Percentiles rank a stretch among this genome's conserved stretches.
These are phyloP conservation scores for Cardiospermum halicacabum DNA, from an alignment of 345 rosid species.

Conservation along the genomic window DNA sequence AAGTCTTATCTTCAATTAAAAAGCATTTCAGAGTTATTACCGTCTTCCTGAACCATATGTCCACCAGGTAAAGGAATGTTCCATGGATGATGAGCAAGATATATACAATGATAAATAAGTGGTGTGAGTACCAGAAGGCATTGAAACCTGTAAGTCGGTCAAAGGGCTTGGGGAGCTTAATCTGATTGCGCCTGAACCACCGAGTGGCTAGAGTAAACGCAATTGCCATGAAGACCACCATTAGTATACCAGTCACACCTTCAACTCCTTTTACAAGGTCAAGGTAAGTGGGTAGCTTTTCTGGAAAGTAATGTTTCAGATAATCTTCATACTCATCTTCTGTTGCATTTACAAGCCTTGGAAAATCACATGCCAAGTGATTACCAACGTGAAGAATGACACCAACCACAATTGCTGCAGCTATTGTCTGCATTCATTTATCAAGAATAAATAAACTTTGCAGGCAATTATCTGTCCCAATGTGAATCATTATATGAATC, in stretches of 20 bases:
- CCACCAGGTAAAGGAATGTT: conserved; percentile 58
- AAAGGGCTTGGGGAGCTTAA: conserved; percentile 82
- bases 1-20: background rate
- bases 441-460: background rate
- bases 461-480: background rate
- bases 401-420: conserved; percentile 85
- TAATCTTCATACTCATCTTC: conserved; percentile 14
- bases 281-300: conserved; percentile 52
- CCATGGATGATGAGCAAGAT: conserved; percentile 73
- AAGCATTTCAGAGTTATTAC: conserved; percentile 33
- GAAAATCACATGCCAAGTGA: conserved; percentile 92
- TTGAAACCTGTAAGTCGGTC: conserved; percentile 92
- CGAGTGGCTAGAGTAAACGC: conserved; percentile 84
- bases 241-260: conserved; percentile 79
- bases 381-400: conserved; percentile 71
- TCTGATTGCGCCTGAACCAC: conserved; percentile 67
- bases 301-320: conserved; percentile 51
- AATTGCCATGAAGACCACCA: conserved; percentile 66
- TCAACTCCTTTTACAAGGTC: conserved; percentile 59
- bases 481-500: background rate
- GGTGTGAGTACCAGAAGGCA: conserved; percentile 99
- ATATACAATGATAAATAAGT: conserved; percentile 69
- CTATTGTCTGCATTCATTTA: conserved; percentile 58
- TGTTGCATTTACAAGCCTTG: conserved; percentile 49
- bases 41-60: conserved; percentile 76